A percentile compares a stretch with the other conserved stretches of the same genome.
These are phyloP conservation scores for Cyclostephanos tholiformis DNA, from an alignment of 108 stramenopile species.

Conservation along the genomic window DNA sequence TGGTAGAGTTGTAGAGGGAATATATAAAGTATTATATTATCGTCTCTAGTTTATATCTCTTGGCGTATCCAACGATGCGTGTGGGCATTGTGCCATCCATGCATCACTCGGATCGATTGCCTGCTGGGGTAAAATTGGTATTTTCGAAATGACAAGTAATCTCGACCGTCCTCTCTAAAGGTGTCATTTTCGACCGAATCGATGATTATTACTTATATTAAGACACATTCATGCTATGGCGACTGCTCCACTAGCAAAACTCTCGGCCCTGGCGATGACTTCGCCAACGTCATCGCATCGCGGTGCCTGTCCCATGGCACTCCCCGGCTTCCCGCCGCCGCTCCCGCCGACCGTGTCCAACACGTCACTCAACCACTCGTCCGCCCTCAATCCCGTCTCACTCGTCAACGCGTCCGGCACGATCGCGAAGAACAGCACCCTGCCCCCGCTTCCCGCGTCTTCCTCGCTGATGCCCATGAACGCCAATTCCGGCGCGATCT, in stretches of 20 bases:
- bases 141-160: too few relatives aligned
- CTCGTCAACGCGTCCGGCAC: constrained; percentile 68
- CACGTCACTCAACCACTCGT: constrained; percentile 79
- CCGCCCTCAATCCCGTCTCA: constrained; percentile 74
- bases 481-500: constrained; percentile 77
- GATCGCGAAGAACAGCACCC: constrained; percentile 77
- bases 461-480: constrained; percentile 87
- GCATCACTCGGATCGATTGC: too few relatives aligned
- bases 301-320: constrained; percentile 82
- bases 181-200: neutral
- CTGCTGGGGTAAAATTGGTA: too few relatives aligned
- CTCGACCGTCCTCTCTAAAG: too few relatives aligned
- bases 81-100: too few relatives aligned
- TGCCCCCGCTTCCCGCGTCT: constrained; percentile 80
- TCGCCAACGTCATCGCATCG: constrained; percentile 69
- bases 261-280: constrained; percentile 69
- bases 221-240: constrained; percentile 1
- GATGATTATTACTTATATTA: too few relatives aligned
- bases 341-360: constrained; percentile 79
- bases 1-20: too few relatives aligned
- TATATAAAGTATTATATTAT: too few relatives aligned
- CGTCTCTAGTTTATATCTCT: too few relatives aligned
- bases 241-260: constrained; percentile 54
- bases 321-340: constrained; percentile 85
- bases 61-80: too few relatives aligned